A percentile compares a stretch with the other conserved stretches of the same genome.
phyloP scores from a whole-genome alignment of 2,329 filamentous ascomycete species.

The Pyricularia pennisetigena region DNA sequence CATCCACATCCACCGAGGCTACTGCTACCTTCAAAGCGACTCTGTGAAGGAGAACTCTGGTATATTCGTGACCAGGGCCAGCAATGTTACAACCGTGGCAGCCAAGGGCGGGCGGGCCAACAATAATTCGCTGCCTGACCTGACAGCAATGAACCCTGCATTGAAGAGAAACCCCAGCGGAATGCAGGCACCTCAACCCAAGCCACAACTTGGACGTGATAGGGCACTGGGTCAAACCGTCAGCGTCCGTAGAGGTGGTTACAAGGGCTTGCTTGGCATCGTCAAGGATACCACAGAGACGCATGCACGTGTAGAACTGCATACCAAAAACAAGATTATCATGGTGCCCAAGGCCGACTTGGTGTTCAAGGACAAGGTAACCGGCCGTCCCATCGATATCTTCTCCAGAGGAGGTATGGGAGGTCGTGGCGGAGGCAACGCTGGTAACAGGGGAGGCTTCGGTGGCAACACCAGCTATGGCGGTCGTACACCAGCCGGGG shows the following conservation, averaged over 20 bases:
- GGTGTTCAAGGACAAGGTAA: conserved; percentile 76
- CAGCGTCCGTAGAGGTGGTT: conserved; percentile 73
- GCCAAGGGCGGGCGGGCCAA: conserved; percentile 81
- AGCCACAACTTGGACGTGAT: conserved; percentile 57
- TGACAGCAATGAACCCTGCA: conserved; percentile 87
- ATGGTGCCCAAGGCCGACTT: conserved; percentile 73
- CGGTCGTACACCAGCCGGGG: conserved; percentile 56
- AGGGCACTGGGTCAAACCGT: conserved; percentile 85
- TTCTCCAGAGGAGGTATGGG: conserved; percentile 30
- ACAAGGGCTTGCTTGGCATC: conserved; percentile 89
- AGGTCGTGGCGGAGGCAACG: conserved; percentile 33
- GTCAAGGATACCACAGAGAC: conserved; percentile 90
- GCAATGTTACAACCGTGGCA: conserved; percentile 82
- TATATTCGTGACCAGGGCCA: conserved; percentile 78
- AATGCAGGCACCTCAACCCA: conserved; percentile 56
- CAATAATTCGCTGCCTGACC: conserved; percentile 54
- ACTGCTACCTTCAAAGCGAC: conserved; percentile 80
- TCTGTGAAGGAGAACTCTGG: conserved; percentile 77
- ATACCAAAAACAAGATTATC: conserved; percentile 88
- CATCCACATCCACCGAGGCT: conserved; percentile 88
- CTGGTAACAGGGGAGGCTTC: conserved; percentile 11
- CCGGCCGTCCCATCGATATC: conserved; percentile 69
- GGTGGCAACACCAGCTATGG: conserved; percentile 44
- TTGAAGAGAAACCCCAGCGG: conserved; percentile 54
- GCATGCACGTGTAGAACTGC: conserved; percentile 80